Evolutionary conservation across 2,329 filamentous ascomycete species (phyloP).

Genomic region (Calonectria naviculata): DNA sequence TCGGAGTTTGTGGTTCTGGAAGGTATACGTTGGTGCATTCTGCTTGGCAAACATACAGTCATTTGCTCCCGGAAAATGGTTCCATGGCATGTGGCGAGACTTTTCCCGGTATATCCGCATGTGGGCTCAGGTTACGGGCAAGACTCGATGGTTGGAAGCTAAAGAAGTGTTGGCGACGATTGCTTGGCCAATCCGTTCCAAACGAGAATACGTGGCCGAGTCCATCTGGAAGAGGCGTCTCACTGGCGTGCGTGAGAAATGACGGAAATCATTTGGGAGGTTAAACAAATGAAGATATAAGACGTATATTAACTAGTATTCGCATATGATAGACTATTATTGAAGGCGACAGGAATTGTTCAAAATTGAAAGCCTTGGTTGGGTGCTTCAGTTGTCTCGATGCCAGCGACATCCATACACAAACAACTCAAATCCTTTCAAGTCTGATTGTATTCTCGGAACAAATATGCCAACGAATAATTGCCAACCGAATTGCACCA

Average conservation of each 20-base stretch:
- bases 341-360: no score
- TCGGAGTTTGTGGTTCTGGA: constrained; percentile 3
- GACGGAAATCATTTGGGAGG: background rate
- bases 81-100: background rate
- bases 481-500: no score
- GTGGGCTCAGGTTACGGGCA: background rate
- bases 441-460: no score
- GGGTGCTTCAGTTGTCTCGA: no score
- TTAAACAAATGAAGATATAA: no score
- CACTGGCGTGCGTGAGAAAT: background rate
- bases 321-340: no score
- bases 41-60: background rate
- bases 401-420: no score
- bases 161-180: background rate
- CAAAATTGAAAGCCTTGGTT: no score
- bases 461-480: no score
- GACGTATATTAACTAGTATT: no score
- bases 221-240: background rate
- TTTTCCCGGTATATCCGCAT: background rate
- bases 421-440: no score
- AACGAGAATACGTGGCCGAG: background rate
- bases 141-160: background rate
- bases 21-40: background rate
- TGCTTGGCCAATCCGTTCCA: background rate
- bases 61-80: background rate